phyloP scores from a whole-genome alignment of 2,329 filamentous ascomycete species.

The Sarocladium strictum region DNA sequence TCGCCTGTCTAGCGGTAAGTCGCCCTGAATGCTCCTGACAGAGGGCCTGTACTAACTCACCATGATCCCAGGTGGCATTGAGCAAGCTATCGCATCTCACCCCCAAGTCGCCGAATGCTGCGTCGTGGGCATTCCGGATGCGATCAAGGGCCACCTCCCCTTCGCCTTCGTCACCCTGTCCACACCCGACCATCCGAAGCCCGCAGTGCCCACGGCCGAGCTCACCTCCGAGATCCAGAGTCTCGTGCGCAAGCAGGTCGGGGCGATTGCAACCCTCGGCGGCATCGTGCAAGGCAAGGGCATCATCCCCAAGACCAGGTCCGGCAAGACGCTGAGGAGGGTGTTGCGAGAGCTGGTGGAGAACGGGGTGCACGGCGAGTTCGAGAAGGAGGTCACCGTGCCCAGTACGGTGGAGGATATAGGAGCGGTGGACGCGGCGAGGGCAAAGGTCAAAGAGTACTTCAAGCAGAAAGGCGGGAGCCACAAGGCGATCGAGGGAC shows the following conservation, averaged over 20 bases:
- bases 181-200: constrained; percentile 39
- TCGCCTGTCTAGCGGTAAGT: constrained; percentile 75
- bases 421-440: constrained; percentile 67
- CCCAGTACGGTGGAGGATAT: constrained; percentile 84
- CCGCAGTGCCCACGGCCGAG: constrained; percentile 40
- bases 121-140: constrained; percentile 79
- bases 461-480: constrained; percentile 48
- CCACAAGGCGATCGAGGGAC: constrained; percentile 40
- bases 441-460: constrained; percentile 66
- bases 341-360: constrained; percentile 80
- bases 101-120: constrained; percentile 72
- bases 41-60: no score
- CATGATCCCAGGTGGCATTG: constrained; percentile 68
- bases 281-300: constrained; percentile 79
- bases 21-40: no score
- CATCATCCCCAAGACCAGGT: constrained; percentile 87
- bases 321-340: constrained; percentile 82
- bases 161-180: constrained; percentile 74
- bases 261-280: constrained; percentile 77
- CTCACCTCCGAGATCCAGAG: constrained; percentile 60
- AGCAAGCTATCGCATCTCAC: constrained; percentile 83
- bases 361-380: constrained; percentile 69
- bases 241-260: constrained; percentile 73
- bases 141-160: constrained; percentile 82
- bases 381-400: constrained; percentile 64